Evolutionary conservation across 176 grass and related monocot genomes (phyloP), one percentile per base, ranked within the genome.

Genomic region (Eleusine coracana): DNA sequence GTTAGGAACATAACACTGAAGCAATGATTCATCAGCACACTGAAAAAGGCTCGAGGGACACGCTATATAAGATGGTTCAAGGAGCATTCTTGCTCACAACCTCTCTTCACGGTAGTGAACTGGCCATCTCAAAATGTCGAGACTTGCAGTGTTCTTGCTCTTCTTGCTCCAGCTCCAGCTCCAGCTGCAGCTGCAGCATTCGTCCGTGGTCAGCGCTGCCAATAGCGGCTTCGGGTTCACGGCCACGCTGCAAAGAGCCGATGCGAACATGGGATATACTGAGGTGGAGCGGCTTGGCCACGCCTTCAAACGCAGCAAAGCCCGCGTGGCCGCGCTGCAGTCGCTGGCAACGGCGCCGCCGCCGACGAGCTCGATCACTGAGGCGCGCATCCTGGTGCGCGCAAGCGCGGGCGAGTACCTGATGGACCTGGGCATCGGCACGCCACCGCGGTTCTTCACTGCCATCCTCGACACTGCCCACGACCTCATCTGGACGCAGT

Each of bases 401-500:
- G 71, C 83, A 60, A 86, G 93, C 69, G 15, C 87, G 68, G 83
- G 88, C 37, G 94, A 96, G 83, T 96, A 90, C 91, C 68, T 93
- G 51, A 80, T 96, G 83, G 81, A 77, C 55, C 28, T 96, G 45
- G 88, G 77, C 51, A 93, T 96, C 61, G 94, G 94, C 81, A 93
- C 83, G 60, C 94, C 94, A 66, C 46, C 91, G 15, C 80, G 37
- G 23, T 48, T 76, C 15, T 93, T 80, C 73, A 59, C 91, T 0
- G 94, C 91, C 29, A 87, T 93, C 80, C 40, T 91, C 34, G 89
- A 88, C 29, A 85, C 82, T 4, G 76, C 82, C n/a, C 88, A 86
- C 45, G 78, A 88, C 68, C 74, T 92, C 81, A 87, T 87, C 66
- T 94, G 92, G 92, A 94, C 92, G 42, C 92, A 94, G 80, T 94